Base-by-base conservation (phyloP, 2,329 filamentous ascomycete genomes). In the Beauveria rudraprayagi region DNA sequence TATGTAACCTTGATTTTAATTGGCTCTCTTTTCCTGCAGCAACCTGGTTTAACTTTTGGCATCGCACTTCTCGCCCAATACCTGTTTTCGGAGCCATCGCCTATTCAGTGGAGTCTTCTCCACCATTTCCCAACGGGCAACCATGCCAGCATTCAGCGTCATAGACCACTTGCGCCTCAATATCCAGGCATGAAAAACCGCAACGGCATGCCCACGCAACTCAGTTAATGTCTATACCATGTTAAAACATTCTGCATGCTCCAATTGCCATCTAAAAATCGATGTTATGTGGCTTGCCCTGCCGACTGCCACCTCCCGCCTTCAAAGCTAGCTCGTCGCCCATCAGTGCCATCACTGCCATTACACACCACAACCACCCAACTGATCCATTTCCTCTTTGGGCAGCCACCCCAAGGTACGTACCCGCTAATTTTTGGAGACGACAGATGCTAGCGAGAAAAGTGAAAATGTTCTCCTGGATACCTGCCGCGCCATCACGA, bases 361-460 rank as follows among this genome's bases (percentile, higher is more conserved):
- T 30, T 28, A 4, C 30, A 14, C 28, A 28, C 9, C 28, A 5
- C 17, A 17, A 10, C 24, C 51, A n/a, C 51, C 28, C 34, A 30
- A 56, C n/a, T 34, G 11, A 37, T 40, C 24, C 44, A 58, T 50
- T 58, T 58, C 55, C 55, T 50, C 30, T 58, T 58, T 50, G 44
- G 44, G 55, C 44, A n/a, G 43, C 43, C 19, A 16, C 24, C 40
- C 53, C 22, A 56, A 46, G 53, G 53, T 30, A 58, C 58, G 50
- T 60, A 60, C 58, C 58, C 58, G 46, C 50, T 47, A 54, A 48
- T 41, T 34, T 55, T 60, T 60, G 57, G 57, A 54, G 48, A 52
- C 57, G 11, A 5, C 44, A 17, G 14, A 16, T 17, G 19, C 28
- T 26, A 46, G 40, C 41, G n/a, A 37, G 41, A 61, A 52, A 56